A percentile compares a stretch with the other conserved stretches of the same genome.
Evolutionary conservation across 2,329 filamentous ascomycete genomes (phyloP).

Genomic region (Colletotrichum destructivum): DNA sequence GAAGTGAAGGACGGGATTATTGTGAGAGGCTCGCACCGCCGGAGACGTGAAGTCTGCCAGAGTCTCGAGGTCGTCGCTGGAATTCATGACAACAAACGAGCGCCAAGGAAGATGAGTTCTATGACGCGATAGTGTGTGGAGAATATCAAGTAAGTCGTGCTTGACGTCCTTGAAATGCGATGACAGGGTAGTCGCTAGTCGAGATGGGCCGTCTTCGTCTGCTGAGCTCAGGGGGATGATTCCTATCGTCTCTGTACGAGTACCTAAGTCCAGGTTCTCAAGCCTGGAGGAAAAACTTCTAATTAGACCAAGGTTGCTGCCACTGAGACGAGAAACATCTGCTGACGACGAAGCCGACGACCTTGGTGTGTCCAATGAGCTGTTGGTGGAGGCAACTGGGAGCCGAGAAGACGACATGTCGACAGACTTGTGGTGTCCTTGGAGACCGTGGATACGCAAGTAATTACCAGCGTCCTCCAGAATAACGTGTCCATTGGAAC

Average conservation of each 20-base stretch:
- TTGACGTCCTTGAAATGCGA: not conserved
- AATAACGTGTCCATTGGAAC: slow-evolving; percentile 68
- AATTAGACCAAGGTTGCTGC: too few relatives aligned
- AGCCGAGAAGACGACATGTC: not conserved
- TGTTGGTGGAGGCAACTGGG: too few relatives aligned
- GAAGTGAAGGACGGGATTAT: slow-evolving; percentile 54
- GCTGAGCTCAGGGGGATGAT: too few relatives aligned
- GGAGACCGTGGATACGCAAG: not conserved
- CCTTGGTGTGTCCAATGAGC: too few relatives aligned
- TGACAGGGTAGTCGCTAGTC: not conserved
- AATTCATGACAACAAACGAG: slow-evolving; percentile 10
- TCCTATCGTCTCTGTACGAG: too few relatives aligned
- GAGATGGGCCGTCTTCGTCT: slow-evolving; percentile 4
- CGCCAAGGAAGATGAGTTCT: slow-evolving; percentile 12
- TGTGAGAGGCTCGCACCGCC: slow-evolving; percentile 15
- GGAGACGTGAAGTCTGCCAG: not conserved
- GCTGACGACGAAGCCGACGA: too few relatives aligned
- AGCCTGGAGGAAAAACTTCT: too few relatives aligned
- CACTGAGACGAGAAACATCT: too few relatives aligned
- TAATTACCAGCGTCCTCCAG: slow-evolving; percentile 52
- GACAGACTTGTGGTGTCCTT: not conserved
- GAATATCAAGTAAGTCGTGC: not conserved
- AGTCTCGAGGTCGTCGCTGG: not conserved
- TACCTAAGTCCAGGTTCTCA: too few relatives aligned
- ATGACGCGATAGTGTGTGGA: not conserved